Evolutionary conservation across 1,139 yeast species (phyloP).

Genomic region (Candida sanyaensis): DNA sequence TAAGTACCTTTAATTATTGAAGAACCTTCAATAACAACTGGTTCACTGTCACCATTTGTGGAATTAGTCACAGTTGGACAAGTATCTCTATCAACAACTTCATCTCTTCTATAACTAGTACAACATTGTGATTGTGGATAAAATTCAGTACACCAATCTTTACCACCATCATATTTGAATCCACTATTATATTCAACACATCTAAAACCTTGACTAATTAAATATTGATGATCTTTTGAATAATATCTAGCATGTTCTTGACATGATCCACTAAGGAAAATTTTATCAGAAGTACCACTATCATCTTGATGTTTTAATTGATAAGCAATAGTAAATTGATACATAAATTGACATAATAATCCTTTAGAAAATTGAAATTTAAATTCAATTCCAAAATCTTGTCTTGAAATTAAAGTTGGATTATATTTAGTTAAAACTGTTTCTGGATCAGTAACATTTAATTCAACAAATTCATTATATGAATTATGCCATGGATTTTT

Average conservation of each 20-base stretch:
- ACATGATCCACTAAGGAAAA: constrained; percentile 23
- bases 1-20: not conserved
- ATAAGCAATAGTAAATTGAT: constrained; percentile 21
- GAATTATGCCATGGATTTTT: constrained; percentile 16
- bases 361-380: constrained; percentile 21
- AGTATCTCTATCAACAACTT: constrained; percentile 16
- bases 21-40: not conserved
- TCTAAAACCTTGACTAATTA: constrained; percentile 19
- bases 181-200: constrained; percentile 25
- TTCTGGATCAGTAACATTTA: constrained; percentile 19
- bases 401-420: constrained; percentile 19
- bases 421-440: constrained; percentile 17
- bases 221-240: constrained; percentile 16
- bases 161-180: constrained; percentile 21
- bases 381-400: constrained; percentile 21
- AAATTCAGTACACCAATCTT: constrained; percentile 22
- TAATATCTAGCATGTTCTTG: constrained; percentile 17
- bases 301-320: constrained; percentile 18
- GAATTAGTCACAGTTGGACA: constrained; percentile 14
- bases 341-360: constrained; percentile 21
- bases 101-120: constrained; percentile 17
- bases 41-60: not conserved
- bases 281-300: constrained; percentile 18
- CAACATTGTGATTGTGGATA: constrained; percentile 20
- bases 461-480: constrained; percentile 16